These are phyloP conservation scores for Saccharum officinarum DNA, from an alignment of 176 grass and related monocot genomes.

Conservation along the genomic window DNA sequence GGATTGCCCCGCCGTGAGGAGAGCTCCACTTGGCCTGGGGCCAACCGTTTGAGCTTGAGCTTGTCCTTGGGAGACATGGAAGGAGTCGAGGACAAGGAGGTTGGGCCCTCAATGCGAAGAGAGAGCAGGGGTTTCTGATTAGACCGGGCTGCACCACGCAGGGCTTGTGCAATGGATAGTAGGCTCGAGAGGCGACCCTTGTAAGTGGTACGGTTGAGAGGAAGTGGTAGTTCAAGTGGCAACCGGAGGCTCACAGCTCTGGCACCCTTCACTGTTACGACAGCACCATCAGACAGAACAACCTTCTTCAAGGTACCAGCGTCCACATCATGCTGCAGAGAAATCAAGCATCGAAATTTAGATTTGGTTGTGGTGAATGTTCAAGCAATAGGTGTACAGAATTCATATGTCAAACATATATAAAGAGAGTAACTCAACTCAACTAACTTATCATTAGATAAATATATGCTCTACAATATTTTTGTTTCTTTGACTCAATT, in stretches of 20 bases:
- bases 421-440: background rate
- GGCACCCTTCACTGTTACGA: slow-evolving; percentile 83
- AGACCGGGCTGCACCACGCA: slow-evolving; percentile 52
- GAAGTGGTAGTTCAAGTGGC: slow-evolving; percentile 78
- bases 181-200: slow-evolving; percentile 52
- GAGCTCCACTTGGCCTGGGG: slow-evolving; percentile 74
- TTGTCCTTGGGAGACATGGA: slow-evolving; percentile 62
- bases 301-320: slow-evolving; percentile 92
- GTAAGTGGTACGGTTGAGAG: slow-evolving; percentile 71
- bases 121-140: slow-evolving; percentile 77
- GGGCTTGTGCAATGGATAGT: slow-evolving; percentile 65
- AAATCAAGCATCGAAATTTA: slow-evolving; percentile 17
- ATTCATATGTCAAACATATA: background rate
- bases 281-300: slow-evolving; percentile 84
- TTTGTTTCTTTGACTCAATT: too few relatives aligned
- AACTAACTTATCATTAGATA: background rate
- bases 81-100: slow-evolving; percentile 69
- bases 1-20: slow-evolving; percentile 42
- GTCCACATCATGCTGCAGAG: slow-evolving; percentile 84
- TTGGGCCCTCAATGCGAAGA: slow-evolving; percentile 73
- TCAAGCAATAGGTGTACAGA: background rate
- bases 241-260: slow-evolving; percentile 76
- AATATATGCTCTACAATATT: background rate
- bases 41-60: slow-evolving; percentile 80
- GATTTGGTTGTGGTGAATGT: background rate